phyloP scores from a whole-genome alignment of 371 early-diverging fungal genomes.

The Lichtheimia hyalospora region DNA sequence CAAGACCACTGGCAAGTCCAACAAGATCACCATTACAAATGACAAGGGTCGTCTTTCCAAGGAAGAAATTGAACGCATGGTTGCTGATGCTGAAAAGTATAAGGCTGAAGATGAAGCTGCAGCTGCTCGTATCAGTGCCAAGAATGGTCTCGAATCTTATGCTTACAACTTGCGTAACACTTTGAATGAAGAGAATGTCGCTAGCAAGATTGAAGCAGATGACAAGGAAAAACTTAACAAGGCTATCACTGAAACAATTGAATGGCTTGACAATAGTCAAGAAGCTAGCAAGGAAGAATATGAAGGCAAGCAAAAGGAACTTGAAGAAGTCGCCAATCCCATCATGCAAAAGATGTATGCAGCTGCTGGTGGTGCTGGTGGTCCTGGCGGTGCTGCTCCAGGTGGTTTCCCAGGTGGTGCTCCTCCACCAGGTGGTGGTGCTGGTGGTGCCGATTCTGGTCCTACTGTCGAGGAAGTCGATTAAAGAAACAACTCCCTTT shows the following conservation, averaged over 20 bases:
- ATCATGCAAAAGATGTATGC: conserved; percentile 65
- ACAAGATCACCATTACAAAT: conserved; percentile 98
- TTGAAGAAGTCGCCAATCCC: conserved; percentile 87
- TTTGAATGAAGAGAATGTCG: conserved; percentile 84
- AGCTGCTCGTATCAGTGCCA: conserved; percentile 83
- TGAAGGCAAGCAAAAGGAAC: conserved; percentile 84
- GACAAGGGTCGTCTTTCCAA: conserved; percentile 96
- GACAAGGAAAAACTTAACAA: conserved; percentile 84
- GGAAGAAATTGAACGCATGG: conserved; percentile 97
- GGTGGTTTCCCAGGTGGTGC: conserved; percentile 63
- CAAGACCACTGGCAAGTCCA: conserved; percentile 91
- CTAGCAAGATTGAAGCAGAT: conserved; percentile 73
- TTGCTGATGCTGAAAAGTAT: conserved; percentile 95
- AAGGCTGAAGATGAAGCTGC: conserved; percentile 93
- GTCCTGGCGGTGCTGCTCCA: conserved; percentile 59
- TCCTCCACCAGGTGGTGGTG: conserved; percentile 73
- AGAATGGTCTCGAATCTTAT: conserved; percentile 92
- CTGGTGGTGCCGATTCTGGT: conserved; percentile 66
- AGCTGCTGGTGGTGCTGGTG: conserved; percentile 84
- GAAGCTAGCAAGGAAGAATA: conserved; percentile 92
- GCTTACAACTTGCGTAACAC: conserved; percentile 94
- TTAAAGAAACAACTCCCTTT: conserved; percentile 23
- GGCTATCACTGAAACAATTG: conserved; percentile 85
- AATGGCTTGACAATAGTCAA: conserved; percentile 83
- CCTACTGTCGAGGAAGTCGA: conserved; percentile 87